Evolutionary conservation across 345 rosid genomes (phyloP), one percentile per base, ranked within the genome.

Genomic region (Citrus trifoliata): DNA sequence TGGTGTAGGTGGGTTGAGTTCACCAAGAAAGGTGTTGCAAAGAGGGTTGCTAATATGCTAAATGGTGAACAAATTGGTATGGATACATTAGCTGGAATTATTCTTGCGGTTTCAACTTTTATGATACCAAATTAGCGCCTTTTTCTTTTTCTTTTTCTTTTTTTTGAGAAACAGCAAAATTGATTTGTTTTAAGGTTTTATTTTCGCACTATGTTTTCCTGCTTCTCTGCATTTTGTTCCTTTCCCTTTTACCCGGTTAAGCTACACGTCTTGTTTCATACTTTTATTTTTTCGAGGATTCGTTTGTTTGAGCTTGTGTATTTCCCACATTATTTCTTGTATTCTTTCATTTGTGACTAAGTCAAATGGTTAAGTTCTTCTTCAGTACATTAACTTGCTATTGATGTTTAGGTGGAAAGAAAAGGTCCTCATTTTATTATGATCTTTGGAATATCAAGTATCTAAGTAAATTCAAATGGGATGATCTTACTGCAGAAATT

Each of bases 381-480:
- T 67, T 61, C 73, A 63, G 22, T 55, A 21, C 70, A 71, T 76
- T 53, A 53, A 80, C 63, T 71, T 65, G 22, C n/a, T 64, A 66
- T 61, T 27, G 51, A 35, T 78, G 48, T 69, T 73, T 73, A 93
- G 99, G 99, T 74, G 99, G 99, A 68, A 96, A 79, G 86, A 96
- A 94, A 88, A 85, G 94, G 79, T 94, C 97, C 16, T 71, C 90
- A 1, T 86, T 89, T 71, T 92, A 88, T 78, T 94, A 90, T 78
- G 98, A 96, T 82, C 85, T 90, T 69, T 93, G 99, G 99, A 96
- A 94, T 88, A 94, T 92, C 81, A 96, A 90, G 80, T 96, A 96
- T 88, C 85, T 96, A 77, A 94, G 92, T 77, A 94, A 93, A 87
- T 95, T 95, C 88, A 92, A 91, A 79, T 95, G 99, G 99, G 99